phyloP scores from a whole-genome alignment of 78 protist species.

The Anaeramoeba flamelloides region DNA sequence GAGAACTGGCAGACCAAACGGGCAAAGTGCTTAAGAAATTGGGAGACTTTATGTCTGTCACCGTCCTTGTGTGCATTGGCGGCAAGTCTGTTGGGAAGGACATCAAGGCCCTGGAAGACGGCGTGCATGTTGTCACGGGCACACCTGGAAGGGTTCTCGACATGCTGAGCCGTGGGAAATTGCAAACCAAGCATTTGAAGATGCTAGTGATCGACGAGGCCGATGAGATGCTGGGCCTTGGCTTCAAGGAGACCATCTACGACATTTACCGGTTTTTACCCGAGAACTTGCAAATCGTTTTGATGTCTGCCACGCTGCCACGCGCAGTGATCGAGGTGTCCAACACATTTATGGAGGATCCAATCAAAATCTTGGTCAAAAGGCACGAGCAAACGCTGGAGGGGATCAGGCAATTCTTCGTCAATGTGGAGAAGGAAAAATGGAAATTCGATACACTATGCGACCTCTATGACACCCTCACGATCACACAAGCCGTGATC shows the following conservation, averaged over 20 bases:
- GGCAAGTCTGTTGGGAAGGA: conserved; percentile 43
- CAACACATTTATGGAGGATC: conserved; percentile 66
- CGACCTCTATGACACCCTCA: conserved; percentile 87
- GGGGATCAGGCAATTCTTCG: conserved; percentile 85
- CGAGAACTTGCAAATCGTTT: conserved; percentile 25
- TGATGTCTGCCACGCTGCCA: conserved; percentile 49
- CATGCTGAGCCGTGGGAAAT: conserved; percentile 23
- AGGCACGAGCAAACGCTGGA: conserved; percentile 92
- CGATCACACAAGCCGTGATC: conserved; percentile 75
- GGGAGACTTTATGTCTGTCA: no score
- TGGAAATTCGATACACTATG: conserved; percentile 97
- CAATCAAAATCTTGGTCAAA: conserved; percentile 84
- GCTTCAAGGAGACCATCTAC: conserved; percentile 48
- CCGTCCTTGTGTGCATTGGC: conserved; percentile 46
- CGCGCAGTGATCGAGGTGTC: conserved; percentile 68
- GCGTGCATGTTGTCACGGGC: conserved; percentile 80
- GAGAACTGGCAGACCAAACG: no score
- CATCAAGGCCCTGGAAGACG: conserved; percentile 33
- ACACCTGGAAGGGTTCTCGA: conserved; percentile 76
- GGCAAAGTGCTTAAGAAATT: no score
- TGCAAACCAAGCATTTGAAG: conserved; percentile 49
- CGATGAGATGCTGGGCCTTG: conserved; percentile 86
- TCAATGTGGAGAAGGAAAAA: conserved; percentile 85
- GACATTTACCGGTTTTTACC: conserved; percentile 44
- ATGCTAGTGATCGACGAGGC: conserved; percentile 96